Conservation (phyloP, 2,329 filamentous ascomycete genomes). For the Fusarium sp. region DNA sequence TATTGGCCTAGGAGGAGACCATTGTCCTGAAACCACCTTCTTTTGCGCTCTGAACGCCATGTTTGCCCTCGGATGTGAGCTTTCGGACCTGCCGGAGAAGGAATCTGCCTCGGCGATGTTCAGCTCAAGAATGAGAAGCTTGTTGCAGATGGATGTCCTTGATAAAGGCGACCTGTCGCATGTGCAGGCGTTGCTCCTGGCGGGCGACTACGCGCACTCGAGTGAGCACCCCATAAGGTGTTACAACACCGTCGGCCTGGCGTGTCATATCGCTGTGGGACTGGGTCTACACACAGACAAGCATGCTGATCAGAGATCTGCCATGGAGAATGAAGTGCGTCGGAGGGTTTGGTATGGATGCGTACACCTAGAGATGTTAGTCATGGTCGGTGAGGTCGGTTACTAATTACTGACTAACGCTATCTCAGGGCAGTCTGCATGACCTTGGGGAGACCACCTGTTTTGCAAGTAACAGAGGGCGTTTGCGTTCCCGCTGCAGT, state of each 20-base stretch:
- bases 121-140: background rate
- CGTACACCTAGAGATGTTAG: background rate
- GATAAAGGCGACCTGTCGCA: background rate
- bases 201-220: background rate
- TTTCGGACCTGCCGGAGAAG: background rate
- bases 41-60: background rate
- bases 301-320: background rate
- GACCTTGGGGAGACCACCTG: background rate
- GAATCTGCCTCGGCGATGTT: background rate
- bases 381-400: accelerated
- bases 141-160: background rate
- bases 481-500: background rate
- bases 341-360: slow-evolving; percentile 8
- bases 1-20: background rate
- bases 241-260: background rate
- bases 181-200: background rate
- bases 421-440: background rate
- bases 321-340: background rate
- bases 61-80: background rate
- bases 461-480: background rate
- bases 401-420: background rate
- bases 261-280: background rate
- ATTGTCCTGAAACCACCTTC: background rate
- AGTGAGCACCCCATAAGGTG: background rate
- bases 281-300: background rate